Percentiles rank a stretch among this genome's conserved stretches.
phyloP scores from a whole-genome alignment of 768 basidiomycete genomes.

The Ephemerocybe angulata region DNA sequence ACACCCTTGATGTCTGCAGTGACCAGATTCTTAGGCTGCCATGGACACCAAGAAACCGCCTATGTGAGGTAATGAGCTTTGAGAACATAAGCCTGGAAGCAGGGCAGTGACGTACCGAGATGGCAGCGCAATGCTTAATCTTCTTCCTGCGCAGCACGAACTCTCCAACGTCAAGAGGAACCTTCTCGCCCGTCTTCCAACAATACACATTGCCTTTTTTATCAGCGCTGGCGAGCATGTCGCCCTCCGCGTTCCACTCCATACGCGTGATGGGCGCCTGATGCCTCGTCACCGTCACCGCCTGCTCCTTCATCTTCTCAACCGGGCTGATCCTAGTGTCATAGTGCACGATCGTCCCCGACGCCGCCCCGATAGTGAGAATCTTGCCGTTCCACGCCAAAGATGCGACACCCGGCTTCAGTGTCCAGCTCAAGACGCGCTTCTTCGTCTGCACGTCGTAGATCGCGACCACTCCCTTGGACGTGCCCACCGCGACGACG shows the following conservation, averaged over 20 bases:
- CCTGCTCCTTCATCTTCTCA: conserved; percentile 56
- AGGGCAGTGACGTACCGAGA: conserved; percentile 9
- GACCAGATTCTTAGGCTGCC: conserved; percentile 77
- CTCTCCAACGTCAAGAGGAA: conserved; percentile 54
- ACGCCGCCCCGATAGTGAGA: conserved; percentile 12
- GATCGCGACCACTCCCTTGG: conserved; percentile 62
- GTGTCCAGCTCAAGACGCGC: conserved; percentile 46
- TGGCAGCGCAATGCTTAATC: conserved; percentile 59
- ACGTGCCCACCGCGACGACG: conserved; percentile 58
- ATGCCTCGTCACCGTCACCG: conserved; percentile 65
- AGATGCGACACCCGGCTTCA: conserved; percentile 56
- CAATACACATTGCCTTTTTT: conserved; percentile 71
- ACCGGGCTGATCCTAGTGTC: conserved; percentile 56
- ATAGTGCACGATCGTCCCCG: conserved; percentile 60
- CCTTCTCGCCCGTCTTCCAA: conserved; percentile 62
- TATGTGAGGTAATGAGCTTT: conserved; percentile 22
- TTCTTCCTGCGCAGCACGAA: conserved; percentile 54
- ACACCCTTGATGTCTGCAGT: conserved; percentile 64
- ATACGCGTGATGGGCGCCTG: conserved; percentile 62
- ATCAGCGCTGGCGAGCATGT: conserved; percentile 72
- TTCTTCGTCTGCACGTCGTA: conserved; percentile 17
- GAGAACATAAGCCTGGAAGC: not conserved
- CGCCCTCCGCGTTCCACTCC: conserved; percentile 64
- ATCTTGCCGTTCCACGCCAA: conserved; percentile 61
- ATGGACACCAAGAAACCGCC: conserved; percentile 89